Base-by-base conservation (phyloP, 345 rosid genomes). In the Eucalyptus fibrosa region DNA sequence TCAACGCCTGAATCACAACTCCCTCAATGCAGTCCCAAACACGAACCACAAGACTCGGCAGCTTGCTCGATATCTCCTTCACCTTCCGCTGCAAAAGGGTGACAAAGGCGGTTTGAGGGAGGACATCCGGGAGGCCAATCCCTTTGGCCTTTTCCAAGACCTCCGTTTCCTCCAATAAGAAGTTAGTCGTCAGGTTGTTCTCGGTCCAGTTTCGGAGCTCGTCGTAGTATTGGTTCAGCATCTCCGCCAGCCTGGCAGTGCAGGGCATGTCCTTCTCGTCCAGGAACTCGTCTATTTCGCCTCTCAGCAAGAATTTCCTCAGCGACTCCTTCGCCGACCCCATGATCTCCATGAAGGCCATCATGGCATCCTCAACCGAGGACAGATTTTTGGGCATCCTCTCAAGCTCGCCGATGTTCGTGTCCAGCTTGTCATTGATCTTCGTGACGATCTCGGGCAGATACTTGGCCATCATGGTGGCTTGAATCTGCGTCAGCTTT, bases 271-370 rank as follows among this genome's bases (percentile, higher is more conserved):
- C 24, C 9, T 80, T 28, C 18, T 95, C 94, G 21, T 94, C 90
- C 4, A 86, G 92, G n/a, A 55, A 93, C 30, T 94, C 95, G 5
- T 93, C 92, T 77, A 89, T 92, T 13, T 95, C 95, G 9, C 95
- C 93, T 87, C 92, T 91, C 21, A 93, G 19, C 9, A 95, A 89
- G 24, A 92, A 86, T 40, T 92, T 94, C n/a, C 89, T 34, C 7
- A 95, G 88, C 8, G 92, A 93, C 12, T 93, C 95, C 17, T 92
- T 95, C 3, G 88, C 93, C 3, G 92, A 91, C 14, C 92, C 92
- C 67, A 93, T 80, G 42, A 95, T 92, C 17, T 89, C 83, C 93
- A 93, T 90, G n/a, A 94, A 91, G 6, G 92, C 55, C 40, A 92
- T 59, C 90, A 93, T 88, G 19, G 94, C 94, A 23, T 94, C 96